Evolutionary conservation across 2,329 filamentous ascomycete genomes (phyloP).

Genomic region (Diplodia seriata): DNA sequence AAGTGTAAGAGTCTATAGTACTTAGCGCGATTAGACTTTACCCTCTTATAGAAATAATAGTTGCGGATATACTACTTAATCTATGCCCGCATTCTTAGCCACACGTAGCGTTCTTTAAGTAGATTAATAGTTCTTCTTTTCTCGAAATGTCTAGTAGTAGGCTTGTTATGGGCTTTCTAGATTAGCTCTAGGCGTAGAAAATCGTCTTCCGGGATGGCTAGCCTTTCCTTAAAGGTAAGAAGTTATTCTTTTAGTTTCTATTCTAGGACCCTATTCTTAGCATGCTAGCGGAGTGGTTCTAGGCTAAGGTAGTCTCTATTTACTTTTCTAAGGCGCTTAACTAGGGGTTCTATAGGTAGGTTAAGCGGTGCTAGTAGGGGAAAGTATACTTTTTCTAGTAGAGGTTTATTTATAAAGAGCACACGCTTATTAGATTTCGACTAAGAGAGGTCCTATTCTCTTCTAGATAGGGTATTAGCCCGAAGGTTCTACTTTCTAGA

Average conservation of each 20-base stretch:
- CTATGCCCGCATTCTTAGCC: too few relatives aligned
- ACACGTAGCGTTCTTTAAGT: not conserved
- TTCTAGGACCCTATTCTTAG: too few relatives aligned
- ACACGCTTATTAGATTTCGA: too few relatives aligned
- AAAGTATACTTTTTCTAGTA: not conserved
- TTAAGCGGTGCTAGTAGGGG: too few relatives aligned
- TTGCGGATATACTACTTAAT: constrained; percentile 10
- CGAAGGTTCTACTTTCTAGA: not conserved
- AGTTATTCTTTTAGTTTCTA: too few relatives aligned
- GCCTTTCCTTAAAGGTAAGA: not conserved
- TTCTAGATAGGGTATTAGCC: not conserved
- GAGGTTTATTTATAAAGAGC: too few relatives aligned
- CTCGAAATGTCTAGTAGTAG: not conserved
- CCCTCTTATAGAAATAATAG: constrained; percentile 10
- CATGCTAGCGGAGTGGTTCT: too few relatives aligned
- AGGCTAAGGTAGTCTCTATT: too few relatives aligned
- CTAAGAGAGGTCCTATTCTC: not conserved
- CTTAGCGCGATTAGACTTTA: not conserved
- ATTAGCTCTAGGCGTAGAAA: not conserved
- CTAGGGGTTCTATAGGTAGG: too few relatives aligned
- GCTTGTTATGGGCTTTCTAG: not conserved
- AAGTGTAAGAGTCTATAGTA: constrained; percentile 29
- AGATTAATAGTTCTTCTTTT: not conserved
- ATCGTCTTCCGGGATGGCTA: not conserved
- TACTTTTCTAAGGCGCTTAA: too few relatives aligned